A percentile compares a stretch with the other conserved stretches of the same genome.
Conservation (phyloP, 2,329 filamentous ascomycete genomes). For the Fusarium ramigenum region DNA sequence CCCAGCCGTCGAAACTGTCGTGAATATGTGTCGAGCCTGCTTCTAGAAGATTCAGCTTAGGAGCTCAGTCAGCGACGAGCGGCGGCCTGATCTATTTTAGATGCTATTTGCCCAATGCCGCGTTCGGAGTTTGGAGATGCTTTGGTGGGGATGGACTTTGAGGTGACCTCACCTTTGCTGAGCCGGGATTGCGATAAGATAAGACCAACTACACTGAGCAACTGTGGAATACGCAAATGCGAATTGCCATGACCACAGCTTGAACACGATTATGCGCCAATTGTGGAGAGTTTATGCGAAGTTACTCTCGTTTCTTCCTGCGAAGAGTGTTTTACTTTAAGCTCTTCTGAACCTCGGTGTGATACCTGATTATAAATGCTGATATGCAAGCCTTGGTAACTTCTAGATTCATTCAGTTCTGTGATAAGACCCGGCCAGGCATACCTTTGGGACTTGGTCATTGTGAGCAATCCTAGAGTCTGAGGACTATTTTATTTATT, state of each 20-base stretch:
- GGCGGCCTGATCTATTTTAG: conserved; percentile 11
- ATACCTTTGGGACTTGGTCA: not conserved
- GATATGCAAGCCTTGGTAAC: not conserved
- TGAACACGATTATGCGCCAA: conserved; percentile 18
- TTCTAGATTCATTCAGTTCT: not conserved
- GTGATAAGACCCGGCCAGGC: not conserved
- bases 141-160: conserved; percentile 39
- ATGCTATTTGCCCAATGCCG: conserved; percentile 35
- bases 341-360: not conserved
- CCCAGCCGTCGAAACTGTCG: not conserved
- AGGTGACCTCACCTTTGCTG: conserved; percentile 33
- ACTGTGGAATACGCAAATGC: conserved; percentile 28
- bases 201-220: conserved; percentile 18
- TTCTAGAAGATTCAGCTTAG: conserved; percentile 44
- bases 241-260: not conserved
- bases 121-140: conserved; percentile 31
- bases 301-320: not conserved
- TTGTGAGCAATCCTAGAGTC: not conserved
- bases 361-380: not conserved
- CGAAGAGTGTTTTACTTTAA: not conserved
- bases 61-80: conserved; percentile 40
- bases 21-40: not conserved
- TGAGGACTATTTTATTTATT: not conserved
- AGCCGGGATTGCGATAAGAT: conserved; percentile 31
- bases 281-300: not conserved